These are phyloP conservation scores for Stentor coeruleus DNA, from an alignment of 73 alveolate genomes.

Conservation along the genomic window DNA sequence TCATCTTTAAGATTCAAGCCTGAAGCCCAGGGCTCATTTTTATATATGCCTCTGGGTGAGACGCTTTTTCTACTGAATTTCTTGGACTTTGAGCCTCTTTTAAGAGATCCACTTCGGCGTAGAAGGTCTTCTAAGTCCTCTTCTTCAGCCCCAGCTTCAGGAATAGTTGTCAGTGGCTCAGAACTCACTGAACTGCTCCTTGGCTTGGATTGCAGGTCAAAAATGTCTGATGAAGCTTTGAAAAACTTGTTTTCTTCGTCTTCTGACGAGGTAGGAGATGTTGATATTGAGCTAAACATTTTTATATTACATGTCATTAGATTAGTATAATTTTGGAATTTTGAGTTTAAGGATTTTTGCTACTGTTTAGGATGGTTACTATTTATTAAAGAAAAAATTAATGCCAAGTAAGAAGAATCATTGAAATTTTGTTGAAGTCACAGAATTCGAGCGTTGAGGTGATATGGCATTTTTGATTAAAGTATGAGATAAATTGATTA, in stretches of 20 bases:
- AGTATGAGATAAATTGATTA: too few species aligned
- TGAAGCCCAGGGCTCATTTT: neutral
- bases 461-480: too few species aligned
- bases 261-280: conserved; percentile 16
- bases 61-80: neutral
- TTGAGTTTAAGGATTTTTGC: too few species aligned
- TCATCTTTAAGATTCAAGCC: neutral
- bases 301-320: too few species aligned
- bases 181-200: neutral
- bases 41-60: neutral
- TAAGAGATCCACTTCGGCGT: conserved; percentile 1
- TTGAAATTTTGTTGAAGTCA: too few species aligned
- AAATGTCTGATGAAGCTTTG: neutral
- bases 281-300: neutral
- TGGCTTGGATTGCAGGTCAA: neutral
- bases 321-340: too few species aligned
- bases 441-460: too few species aligned
- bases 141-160: conserved; percentile 11
- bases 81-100: neutral
- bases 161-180: neutral
- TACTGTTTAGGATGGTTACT: too few species aligned
- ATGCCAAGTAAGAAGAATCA: too few species aligned
- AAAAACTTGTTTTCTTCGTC: conserved; percentile 11
- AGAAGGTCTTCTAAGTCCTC: neutral
- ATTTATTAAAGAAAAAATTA: too few species aligned